Conservation (phyloP, 306 rosid genomes). For the Hylodesmum podocarpum region DNA sequence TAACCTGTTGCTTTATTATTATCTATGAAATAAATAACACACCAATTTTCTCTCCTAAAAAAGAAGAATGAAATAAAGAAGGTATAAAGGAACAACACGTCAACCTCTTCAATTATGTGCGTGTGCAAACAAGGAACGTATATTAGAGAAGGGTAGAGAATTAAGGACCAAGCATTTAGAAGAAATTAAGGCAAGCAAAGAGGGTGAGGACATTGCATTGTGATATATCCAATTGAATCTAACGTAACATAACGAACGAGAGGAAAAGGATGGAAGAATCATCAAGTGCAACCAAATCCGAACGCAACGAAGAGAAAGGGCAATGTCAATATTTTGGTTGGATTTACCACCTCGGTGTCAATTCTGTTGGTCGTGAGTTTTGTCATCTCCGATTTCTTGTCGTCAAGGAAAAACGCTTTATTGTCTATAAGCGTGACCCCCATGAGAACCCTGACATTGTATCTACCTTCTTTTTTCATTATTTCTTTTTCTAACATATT, state of each 20-base stretch:
- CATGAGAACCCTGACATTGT: slow-evolving; percentile 80
- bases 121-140: slow-evolving; percentile 20
- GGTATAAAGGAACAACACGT: no score
- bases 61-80: neutral
- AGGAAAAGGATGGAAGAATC: neutral
- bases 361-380: slow-evolving; percentile 82
- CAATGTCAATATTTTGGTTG: slow-evolving; percentile 73
- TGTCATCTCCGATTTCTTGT: slow-evolving; percentile 74
- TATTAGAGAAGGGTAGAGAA: neutral
- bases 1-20: no score
- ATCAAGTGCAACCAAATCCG: neutral
- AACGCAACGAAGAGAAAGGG: slow-evolving; percentile 45
- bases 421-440: slow-evolving; percentile 90
- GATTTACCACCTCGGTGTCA: slow-evolving; percentile 81
- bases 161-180: neutral
- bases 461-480: neutral
- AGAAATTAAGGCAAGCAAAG: slow-evolving; percentile 19
- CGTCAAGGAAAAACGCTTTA: slow-evolving; percentile 66
- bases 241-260: neutral
- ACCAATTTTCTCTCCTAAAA: no score
- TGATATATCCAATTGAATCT: neutral
- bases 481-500: neutral
- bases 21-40: no score
- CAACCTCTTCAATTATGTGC: neutral
- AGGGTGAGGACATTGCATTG: neutral